phyloP scores from a whole-genome alignment of 2,329 filamentous ascomycete genomes.

The Talaromyces verruculosus region DNA sequence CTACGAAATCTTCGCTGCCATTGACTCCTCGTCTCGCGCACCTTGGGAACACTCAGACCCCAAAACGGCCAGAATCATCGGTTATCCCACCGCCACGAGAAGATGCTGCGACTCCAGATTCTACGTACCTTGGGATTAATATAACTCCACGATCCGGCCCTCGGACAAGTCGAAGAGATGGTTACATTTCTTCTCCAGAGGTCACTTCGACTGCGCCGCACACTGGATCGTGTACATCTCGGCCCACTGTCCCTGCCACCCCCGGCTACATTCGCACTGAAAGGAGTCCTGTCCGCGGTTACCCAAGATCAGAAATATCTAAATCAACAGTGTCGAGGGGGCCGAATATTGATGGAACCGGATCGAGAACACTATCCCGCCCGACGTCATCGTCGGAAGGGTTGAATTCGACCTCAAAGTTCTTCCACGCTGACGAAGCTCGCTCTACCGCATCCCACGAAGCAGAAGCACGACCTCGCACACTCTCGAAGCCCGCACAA shows the following conservation, averaged over 20 bases:
- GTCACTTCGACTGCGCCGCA: conserved; percentile 43
- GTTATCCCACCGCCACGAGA: conserved; percentile 47
- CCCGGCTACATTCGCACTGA: conserved; percentile 32
- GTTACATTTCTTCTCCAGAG: conserved; percentile 64
- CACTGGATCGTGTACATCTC: conserved; percentile 32
- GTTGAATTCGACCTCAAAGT: conserved; percentile 58
- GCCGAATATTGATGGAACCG: conserved; percentile 37
- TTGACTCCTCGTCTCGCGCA: conserved; percentile 61
- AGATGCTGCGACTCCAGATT: conserved; percentile 54
- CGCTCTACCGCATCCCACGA: conserved; percentile 49
- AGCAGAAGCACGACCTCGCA: conserved; percentile 31
- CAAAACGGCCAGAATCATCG: conserved; percentile 36
- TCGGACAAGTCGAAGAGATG: conserved; percentile 70
- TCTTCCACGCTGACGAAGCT: conserved; percentile 88
- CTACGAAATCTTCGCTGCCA: conserved; percentile 49
- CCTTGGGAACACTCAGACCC: conserved; percentile 32
- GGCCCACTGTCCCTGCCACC: conserved; percentile 31
- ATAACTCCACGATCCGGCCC: conserved; percentile 76
- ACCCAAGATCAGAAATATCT: conserved; percentile 31
- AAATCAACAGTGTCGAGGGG: conserved; percentile 40
- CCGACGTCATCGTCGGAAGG: conserved; percentile 39
- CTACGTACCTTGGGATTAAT: conserved; percentile 63
- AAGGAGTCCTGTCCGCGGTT: conserved; percentile 37
- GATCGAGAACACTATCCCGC: conserved; percentile 29
- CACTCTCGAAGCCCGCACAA: conserved; percentile 29